Percentiles rank a stretch among this genome's conserved stretches.
Conservation (phyloP, 148 eudicot genomes). For the Rheum nobile region DNA sequence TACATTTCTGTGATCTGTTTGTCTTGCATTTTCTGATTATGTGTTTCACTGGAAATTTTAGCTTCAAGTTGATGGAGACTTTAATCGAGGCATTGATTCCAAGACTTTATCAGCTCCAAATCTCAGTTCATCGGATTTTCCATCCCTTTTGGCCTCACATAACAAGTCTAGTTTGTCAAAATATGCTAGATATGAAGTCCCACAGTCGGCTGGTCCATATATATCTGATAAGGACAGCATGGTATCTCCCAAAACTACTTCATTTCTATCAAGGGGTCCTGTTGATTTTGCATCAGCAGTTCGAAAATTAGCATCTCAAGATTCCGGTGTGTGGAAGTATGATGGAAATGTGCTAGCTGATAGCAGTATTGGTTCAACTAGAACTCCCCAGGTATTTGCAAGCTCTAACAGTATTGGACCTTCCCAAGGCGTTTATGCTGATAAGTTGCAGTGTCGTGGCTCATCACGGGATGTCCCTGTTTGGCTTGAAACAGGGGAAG, state of each 20-base stretch:
- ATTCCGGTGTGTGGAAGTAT: slow-evolving; percentile 62
- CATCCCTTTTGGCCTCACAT: slow-evolving; percentile 59
- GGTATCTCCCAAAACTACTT: slow-evolving; percentile 42
- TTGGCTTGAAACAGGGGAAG: slow-evolving; percentile 98
- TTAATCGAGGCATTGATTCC: slow-evolving; percentile 44
- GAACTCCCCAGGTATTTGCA: slow-evolving; percentile 53
- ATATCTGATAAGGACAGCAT: slow-evolving; percentile 46
- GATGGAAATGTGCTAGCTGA: slow-evolving; percentile 58
- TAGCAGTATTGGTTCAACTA: slow-evolving; percentile 61
- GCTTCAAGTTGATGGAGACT: slow-evolving; percentile 88
- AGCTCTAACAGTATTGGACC: slow-evolving; percentile 50
- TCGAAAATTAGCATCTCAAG: slow-evolving; percentile 72
- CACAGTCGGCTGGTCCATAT: slow-evolving; percentile 39
- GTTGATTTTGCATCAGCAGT: slow-evolving; percentile 93
- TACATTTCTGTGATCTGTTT: not conserved
- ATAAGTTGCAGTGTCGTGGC: slow-evolving; percentile 51
- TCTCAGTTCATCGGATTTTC: slow-evolving; percentile 68
- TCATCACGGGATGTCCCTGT: slow-evolving; percentile 58
- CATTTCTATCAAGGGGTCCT: slow-evolving; percentile 50
- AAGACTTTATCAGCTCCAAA: slow-evolving; percentile 66
- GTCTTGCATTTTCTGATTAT: not conserved
- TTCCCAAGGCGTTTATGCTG: slow-evolving; percentile 40
- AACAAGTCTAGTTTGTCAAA: slow-evolving; percentile 38
- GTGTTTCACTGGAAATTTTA: slow-evolving; percentile 23
- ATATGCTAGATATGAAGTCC: slow-evolving; percentile 46